A percentile compares a stretch with the other conserved stretches of the same genome.
phyloP scores from a whole-genome alignment of 139 green algal genomes.

The Spirogloea muscicola region DNA sequence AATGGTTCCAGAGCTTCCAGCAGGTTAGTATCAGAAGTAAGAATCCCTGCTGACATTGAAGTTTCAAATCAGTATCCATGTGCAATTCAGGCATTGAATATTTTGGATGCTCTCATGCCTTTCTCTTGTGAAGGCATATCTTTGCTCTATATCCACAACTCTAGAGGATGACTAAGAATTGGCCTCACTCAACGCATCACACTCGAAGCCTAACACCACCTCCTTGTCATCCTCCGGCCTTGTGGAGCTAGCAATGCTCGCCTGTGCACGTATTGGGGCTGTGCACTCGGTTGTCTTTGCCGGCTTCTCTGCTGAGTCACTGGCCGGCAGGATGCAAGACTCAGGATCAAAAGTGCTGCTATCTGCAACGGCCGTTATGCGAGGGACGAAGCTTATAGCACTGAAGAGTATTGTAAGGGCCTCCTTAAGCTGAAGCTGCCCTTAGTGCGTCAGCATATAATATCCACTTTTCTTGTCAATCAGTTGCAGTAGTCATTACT shows the following conservation, averaged over 20 bases:
- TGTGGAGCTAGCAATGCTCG: slow-evolving; percentile 59
- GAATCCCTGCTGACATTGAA: background rate
- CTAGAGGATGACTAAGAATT: too few relatives aligned
- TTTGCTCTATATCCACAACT: too few relatives aligned
- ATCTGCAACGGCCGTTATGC: slow-evolving; percentile 67
- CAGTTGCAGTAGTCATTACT: too few relatives aligned
- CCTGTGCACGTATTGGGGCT: slow-evolving; percentile 86
- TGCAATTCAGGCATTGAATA: too few relatives aligned
- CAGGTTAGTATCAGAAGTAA: slow-evolving; percentile 13
- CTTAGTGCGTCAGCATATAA: too few relatives aligned
- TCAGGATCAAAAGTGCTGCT: slow-evolving; percentile 60
- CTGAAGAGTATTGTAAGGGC: slow-evolving; percentile 67
- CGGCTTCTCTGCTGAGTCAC: slow-evolving; percentile 85
- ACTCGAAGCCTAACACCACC: too few relatives aligned
- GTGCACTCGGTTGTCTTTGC: slow-evolving; percentile 95
- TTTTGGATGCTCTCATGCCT: too few relatives aligned
- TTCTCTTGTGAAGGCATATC: too few relatives aligned
- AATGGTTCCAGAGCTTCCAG: slow-evolving; percentile 88
- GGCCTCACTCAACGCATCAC: too few relatives aligned
- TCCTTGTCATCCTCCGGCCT: too few relatives aligned
- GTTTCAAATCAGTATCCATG: too few relatives aligned
- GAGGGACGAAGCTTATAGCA: slow-evolving; percentile 75
- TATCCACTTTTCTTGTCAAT: too few relatives aligned
- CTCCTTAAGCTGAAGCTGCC: slow-evolving; percentile 2
- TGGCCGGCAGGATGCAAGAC: slow-evolving; percentile 72